Evolutionary conservation across 1,284 basidiomycete genomes (phyloP), one percentile per base, ranked within the genome.

Genomic region (Psilocybe mexicana): DNA sequence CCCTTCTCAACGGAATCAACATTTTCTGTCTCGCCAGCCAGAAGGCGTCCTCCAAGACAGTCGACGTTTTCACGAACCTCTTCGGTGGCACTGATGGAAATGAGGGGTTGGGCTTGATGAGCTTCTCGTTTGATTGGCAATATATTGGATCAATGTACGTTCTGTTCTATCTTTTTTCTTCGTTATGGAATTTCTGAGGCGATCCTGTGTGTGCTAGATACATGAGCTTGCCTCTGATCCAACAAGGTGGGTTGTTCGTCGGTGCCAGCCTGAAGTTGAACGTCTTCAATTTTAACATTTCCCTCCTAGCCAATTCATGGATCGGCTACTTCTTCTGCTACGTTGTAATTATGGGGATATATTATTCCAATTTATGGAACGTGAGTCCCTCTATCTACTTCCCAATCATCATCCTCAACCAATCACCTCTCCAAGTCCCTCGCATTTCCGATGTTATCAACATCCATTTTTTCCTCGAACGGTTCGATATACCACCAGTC

Each of bases 41-140:
- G 67, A 72, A 79, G 40, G 73, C 79, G 2, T 69, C 78, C 0
- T 63, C 74, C 55, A 72, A 61, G 7, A 74, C 77, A 0, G 68
- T 75, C 33, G 72, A 83, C 60, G 69, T 83, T 25, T 78, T 87
- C 64, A 86, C 85, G 2, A 85, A 87, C 60, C 70, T 88, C 3
- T 88, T 88, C 60, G 85, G 86, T 26, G 85, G 85, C 7, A 71
- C 81, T 2, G 76, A 80, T 57, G 83, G 78, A 46, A 89, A 88
- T 67, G 86, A 88, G 68, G 86, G 87, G 1, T 72, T 86, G 36
- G 85, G 86, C 0, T 65, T 89, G 33, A 65, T 83, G 48, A 80
- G 79, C 38, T 57, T 86, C 26, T 81, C 79, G 6, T 79, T 86
- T 25, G 85, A 87, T 65, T 86, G 84, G 84, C 83, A 85, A 61